Evolutionary conservation across 495 filamentous ascomycete genomes (phyloP), one percentile per base, ranked within the genome.

Genomic region (Penicillium steckii): DNA sequence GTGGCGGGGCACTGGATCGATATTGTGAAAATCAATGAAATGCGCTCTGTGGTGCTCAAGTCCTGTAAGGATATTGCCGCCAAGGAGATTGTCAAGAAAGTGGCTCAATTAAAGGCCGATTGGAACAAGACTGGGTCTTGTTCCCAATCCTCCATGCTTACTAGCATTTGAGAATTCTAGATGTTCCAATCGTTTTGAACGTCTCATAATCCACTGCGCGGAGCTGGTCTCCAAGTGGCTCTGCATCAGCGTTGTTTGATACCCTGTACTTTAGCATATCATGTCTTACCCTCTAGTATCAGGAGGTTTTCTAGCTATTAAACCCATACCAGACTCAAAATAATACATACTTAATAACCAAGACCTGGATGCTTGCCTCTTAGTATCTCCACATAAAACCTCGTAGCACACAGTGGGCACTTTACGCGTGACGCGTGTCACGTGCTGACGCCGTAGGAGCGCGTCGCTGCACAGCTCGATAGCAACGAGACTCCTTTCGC

Each of bases 1-100:
- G 60, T 77, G 48, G 74, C 74, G 35, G 74, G 72, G 23, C 60
- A 74, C 35, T 77, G 74, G 74, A 56, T 77, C 21, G 70, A 60
- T 23, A 47, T 77, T 45, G 72, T 77, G 17, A 66, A 62, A n/a
- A 58, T 77, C 46, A 71, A 70, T 9, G 56, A 67, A 25, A 60
- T 74, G 53, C 68, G 65, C 43, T 71, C 73, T 1, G 71, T 77
- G 15, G 71, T 77, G 22, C 61, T 77, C 62, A 75, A 68, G 56
- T 77, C 74, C 13, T 73, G 60, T 48, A 66, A 61, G 10, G 68
- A 75, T 45, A 66, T 74, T 40, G 70, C 66, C 29, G 57, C 65
- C 23, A 74, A 68, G 44, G 67, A 77, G 4, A 69, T 77, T 27
- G 67, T 56, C 21, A 55, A 60, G 8, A 72, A 64, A 55, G 71